Evolutionary conservation across 495 filamentous ascomycete species (phyloP).

Genomic region (Penicillium atrosanguineum): DNA sequence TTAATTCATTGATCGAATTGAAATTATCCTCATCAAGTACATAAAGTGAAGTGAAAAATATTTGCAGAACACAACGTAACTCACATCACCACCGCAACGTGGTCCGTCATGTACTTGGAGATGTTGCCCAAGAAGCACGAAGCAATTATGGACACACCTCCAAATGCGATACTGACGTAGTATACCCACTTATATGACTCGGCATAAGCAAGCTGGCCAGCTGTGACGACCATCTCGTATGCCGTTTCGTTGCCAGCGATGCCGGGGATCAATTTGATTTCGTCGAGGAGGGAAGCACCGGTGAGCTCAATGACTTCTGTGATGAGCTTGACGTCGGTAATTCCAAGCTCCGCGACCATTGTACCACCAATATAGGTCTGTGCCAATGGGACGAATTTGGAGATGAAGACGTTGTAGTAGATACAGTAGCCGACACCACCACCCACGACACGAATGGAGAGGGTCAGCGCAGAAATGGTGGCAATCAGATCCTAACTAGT

Average conservation of each 20-base stretch:
- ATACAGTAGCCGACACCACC: conserved; percentile 69
- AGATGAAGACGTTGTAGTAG: conserved; percentile 74
- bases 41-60: background rate
- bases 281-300: conserved; percentile 50
- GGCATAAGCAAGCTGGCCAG: conserved; percentile 61
- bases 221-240: conserved; percentile 57
- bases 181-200: conserved; percentile 68
- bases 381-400: conserved; percentile 58
- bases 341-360: conserved; percentile 51
- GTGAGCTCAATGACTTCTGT: conserved; percentile 55
- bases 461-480: conserved; percentile 70
- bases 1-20: background rate
- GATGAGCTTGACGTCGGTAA: conserved; percentile 45
- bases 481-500: conserved; percentile 60
- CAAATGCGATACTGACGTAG: conserved; percentile 67
- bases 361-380: conserved; percentile 50
- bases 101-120: conserved; percentile 63
- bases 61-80: background rate
- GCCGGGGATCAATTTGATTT: conserved; percentile 54
- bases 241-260: conserved; percentile 52
- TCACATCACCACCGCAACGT: conserved; percentile 64
- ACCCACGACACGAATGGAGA: conserved; percentile 69
- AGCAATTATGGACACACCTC: conserved; percentile 58
- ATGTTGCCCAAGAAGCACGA: conserved; percentile 64
- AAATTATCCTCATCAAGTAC: background rate